Conservation (phyloP, 2,329 filamentous ascomycete genomes). For the Alternaria hordeiaustralica region DNA sequence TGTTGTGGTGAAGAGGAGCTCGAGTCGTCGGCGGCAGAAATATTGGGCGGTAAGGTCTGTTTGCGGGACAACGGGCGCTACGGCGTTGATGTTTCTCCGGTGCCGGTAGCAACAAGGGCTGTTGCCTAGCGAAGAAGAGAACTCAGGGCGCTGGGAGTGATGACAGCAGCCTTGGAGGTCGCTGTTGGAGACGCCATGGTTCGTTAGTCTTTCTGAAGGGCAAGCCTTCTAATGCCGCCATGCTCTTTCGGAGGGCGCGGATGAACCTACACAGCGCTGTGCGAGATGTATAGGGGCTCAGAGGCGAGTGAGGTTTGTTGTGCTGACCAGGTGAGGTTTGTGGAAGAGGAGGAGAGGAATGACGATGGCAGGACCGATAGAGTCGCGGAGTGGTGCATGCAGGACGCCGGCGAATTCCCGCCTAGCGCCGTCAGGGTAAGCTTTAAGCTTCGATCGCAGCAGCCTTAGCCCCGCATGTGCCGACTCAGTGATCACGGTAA, state of each 20-base stretch:
- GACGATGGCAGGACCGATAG: conserved; percentile 16
- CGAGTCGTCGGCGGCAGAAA: conserved; percentile 29
- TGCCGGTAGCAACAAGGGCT: conserved; percentile 3
- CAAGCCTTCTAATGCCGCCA: conserved; percentile 37
- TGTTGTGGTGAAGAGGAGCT: conserved; percentile 11
- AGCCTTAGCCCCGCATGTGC: conserved; percentile 17
- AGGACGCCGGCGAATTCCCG: conserved; percentile 3
- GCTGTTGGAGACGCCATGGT: conserved; percentile 31
- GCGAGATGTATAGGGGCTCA: conserved; percentile 25
- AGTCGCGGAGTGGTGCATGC: conserved; percentile 17
- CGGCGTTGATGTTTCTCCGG: conserved; percentile 17
- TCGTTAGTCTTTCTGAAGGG: conserved; percentile 42
- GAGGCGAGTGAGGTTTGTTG: conserved; percentile 5
- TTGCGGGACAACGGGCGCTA: conserved; percentile 14
- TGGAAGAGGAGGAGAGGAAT: conserved; percentile 12
- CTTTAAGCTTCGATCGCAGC: background rate
- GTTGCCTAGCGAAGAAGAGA: conserved; percentile 1
- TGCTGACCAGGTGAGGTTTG: conserved; percentile 6
- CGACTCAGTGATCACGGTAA: conserved; percentile 16
- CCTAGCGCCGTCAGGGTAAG: conserved; percentile 10
- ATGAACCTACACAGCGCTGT: conserved; percentile 40
- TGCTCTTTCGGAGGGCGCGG: conserved; percentile 34
- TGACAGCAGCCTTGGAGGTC: conserved; percentile 18
- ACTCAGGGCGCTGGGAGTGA: conserved; percentile 13
- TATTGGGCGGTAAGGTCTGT: conserved; percentile 25